phyloP scores from a whole-genome alignment of 129 eudicot genomes.

The Helianthus tuberosus region DNA sequence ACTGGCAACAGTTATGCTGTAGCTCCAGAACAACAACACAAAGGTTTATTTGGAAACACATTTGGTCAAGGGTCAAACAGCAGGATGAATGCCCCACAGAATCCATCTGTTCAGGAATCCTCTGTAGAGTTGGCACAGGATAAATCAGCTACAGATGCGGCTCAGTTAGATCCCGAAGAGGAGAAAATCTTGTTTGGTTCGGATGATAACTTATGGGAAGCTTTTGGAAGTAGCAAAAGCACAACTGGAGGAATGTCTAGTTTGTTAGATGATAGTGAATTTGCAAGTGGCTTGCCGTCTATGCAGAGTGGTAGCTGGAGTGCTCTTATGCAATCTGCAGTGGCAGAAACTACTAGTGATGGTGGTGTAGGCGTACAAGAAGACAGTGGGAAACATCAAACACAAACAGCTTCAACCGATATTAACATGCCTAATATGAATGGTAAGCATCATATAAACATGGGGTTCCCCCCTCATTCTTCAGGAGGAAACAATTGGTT shows the following conservation, averaged over 20 bases:
- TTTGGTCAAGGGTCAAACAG: constrained; percentile 48
- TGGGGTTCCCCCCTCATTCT: constrained; percentile 41
- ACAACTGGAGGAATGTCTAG: constrained; percentile 43
- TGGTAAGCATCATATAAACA: constrained; percentile 13
- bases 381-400: constrained; percentile 41
- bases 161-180: constrained; percentile 78
- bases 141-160: constrained; percentile 42
- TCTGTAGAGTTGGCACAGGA: constrained; percentile 38
- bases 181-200: constrained; percentile 88
- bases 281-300: constrained; percentile 56
- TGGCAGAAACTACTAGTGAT: constrained; percentile 67
- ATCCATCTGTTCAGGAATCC: constrained; percentile 37
- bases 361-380: constrained; percentile 47
- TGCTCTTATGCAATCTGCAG: constrained; percentile 99
- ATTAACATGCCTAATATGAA: constrained; percentile 30
- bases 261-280: constrained; percentile 51
- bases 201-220: constrained; percentile 88
- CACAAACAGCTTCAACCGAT: constrained; percentile 27
- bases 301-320: constrained; percentile 97
- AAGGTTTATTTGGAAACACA: constrained; percentile 51
- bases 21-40: constrained; percentile 53
- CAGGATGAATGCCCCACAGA: constrained; percentile 43
- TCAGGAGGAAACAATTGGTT: constrained; percentile 62
- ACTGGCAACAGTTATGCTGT: constrained; percentile 53
- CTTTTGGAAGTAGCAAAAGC: constrained; percentile 62